phyloP scores from a whole-genome alignment of 2,329 filamentous ascomycete genomes.

The Cordyceps tenuipes region DNA sequence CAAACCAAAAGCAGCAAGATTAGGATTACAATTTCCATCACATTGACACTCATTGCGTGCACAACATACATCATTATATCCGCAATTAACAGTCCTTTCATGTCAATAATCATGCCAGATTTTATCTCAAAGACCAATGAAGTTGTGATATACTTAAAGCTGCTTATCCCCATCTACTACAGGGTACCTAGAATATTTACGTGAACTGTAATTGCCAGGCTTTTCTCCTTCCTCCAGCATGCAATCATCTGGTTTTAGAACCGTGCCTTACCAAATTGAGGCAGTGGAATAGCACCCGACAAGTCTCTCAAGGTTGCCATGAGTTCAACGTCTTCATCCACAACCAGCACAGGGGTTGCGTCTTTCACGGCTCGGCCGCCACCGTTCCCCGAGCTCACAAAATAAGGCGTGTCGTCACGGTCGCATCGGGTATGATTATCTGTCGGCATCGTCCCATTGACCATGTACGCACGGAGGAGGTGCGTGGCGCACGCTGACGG shows the following conservation, averaged over 20 bases:
- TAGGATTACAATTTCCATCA: too few relatives aligned
- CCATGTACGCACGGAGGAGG: conserved; percentile 29
- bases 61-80: too few relatives aligned
- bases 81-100: too few relatives aligned
- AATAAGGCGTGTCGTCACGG: not conserved
- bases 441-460: conserved; percentile 29
- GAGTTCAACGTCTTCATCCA: not conserved
- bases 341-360: not conserved
- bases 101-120: too few relatives aligned
- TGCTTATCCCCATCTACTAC: too few relatives aligned
- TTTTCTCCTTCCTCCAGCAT: not conserved
- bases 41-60: too few relatives aligned
- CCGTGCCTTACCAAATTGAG: not conserved
- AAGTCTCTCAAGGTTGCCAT: not conserved
- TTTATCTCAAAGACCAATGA: too few relatives aligned
- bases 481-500: conserved; percentile 28
- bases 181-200: not conserved
- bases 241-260: not conserved
- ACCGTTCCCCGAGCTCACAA: not conserved
- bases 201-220: not conserved
- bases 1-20: too few relatives aligned
- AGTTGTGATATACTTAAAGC: too few relatives aligned
- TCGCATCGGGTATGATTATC: conserved; percentile 3
- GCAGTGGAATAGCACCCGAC: not conserved
- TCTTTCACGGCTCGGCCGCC: not conserved